Evolutionary conservation across 441 rosid species (phyloP), one percentile per base, ranked within the genome.

Genomic region (Jatropha multifida): DNA sequence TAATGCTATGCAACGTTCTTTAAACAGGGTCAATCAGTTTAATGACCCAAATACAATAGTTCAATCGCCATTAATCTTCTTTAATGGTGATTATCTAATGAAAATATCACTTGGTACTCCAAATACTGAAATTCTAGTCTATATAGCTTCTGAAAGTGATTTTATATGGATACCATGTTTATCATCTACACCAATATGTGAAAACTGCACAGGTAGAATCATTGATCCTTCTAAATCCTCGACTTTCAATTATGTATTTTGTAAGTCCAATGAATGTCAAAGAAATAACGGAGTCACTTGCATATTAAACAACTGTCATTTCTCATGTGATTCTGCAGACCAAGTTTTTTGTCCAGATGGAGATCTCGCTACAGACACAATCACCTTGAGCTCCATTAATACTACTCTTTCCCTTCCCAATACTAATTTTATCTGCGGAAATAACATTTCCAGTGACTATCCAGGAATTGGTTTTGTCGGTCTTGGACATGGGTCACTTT

Each of bases 131-230:
- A 77, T 83, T 66, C 4, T 84, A 56, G 86, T 73, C 7, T 62
- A 76, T 0, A 82, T 83, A 12, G 89, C 86, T 72, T 86, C 89
- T 0, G 89, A 87, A 0, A 87, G 89, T 44, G 87, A 86, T 63
- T 83, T 87, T 11, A 17, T 77, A 14, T 87, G 90, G 92, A 83
- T 88, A 0, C 92, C 87, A 52, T 87, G 92, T 79, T 8, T 65
- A 37, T 89, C 87, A 0, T 87, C 88, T 67, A 1, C 6, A 0
- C 13, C 18, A 59, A 4, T 64, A 0, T 89, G 90, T 71, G 81
- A 72, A 73, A 0, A 65, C 23, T 87, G 83, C 26, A 69, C 38
- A 0, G 74, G 23, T 60, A 88, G 84, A 4, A 54, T 82, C 18
- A 87, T 86, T 32, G 68, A 83, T 71, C 87, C 92, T 3, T 32